These are phyloP conservation scores for Leccinum incarnatum DNA, from an alignment of 768 basidiomycete genomes.

Conservation along the genomic window DNA sequence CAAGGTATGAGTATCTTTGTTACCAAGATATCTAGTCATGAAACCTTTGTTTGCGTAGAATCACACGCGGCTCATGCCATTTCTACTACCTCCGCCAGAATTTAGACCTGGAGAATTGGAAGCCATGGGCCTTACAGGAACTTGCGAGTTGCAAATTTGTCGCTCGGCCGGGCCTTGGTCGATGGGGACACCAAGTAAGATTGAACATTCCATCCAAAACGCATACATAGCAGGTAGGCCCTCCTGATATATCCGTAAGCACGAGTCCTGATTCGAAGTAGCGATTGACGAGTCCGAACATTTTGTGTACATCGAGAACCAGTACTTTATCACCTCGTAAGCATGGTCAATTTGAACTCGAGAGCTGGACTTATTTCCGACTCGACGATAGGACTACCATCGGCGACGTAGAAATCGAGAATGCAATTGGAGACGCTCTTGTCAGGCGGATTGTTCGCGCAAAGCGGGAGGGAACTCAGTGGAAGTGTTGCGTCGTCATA, in stretches of 20 bases:
- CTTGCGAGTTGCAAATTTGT: constrained; percentile 96
- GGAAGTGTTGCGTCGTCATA: constrained; percentile 92
- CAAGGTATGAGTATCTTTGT: constrained; percentile 55
- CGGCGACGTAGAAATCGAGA: constrained; percentile 84
- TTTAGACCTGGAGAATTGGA: constrained; percentile 79
- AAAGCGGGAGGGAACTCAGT: constrained; percentile 72
- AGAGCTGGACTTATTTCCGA: neutral
- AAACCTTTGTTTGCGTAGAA: constrained; percentile 50
- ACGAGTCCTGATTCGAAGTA: constrained; percentile 1
- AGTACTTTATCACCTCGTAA: neutral
- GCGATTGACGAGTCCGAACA: neutral
- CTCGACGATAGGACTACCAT: constrained; percentile 64
- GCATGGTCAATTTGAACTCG: neutral
- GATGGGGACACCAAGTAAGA: constrained; percentile 78
- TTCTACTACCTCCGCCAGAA: constrained; percentile 90
- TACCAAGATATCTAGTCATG: neutral
- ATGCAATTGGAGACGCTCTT: constrained; percentile 91
- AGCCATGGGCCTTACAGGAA: constrained; percentile 83
- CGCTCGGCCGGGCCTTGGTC: constrained; percentile 97
- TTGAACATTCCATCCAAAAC: constrained; percentile 92
- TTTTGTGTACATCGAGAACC: neutral
- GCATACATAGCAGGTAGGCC: constrained; percentile 82
- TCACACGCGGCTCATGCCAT: constrained; percentile 89
- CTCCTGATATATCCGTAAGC: neutral
- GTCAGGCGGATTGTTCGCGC: constrained; percentile 90